phyloP scores from a whole-genome alignment of 2,329 filamentous ascomycete genomes.

The Curvularia sp. region DNA sequence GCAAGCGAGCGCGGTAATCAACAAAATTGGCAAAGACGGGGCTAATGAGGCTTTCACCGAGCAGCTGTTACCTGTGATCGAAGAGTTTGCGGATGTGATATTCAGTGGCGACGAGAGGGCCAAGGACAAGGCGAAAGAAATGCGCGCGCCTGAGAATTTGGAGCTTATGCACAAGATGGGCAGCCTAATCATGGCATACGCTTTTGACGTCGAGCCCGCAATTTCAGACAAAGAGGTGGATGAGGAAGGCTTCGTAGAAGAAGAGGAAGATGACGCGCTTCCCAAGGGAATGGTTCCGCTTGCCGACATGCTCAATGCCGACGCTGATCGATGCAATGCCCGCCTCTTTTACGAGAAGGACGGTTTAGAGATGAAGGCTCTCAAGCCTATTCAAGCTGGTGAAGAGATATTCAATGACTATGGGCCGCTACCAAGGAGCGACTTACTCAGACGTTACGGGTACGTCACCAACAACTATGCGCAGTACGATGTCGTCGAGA shows the following conservation, averaged over 20 bases:
- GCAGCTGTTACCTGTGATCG: slow-evolving; percentile 62
- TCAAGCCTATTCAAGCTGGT: slow-evolving; percentile 71
- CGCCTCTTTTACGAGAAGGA: slow-evolving; percentile 67
- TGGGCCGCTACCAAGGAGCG: slow-evolving; percentile 80
- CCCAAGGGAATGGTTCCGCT: slow-evolving; percentile 88
- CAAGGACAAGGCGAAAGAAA: slow-evolving; percentile 48
- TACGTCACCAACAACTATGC: slow-evolving; percentile 82
- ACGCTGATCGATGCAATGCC: slow-evolving; percentile 80
- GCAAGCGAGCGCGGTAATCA: slow-evolving; percentile 76
- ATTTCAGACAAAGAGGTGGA: slow-evolving; percentile 59
- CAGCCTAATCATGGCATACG: slow-evolving; percentile 89
- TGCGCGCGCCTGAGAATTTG: slow-evolving; percentile 58
- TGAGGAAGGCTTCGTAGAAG: slow-evolving; percentile 59
- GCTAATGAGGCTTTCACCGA: slow-evolving; percentile 74
- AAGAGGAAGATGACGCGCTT: slow-evolving; percentile 57
- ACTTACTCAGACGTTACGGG: slow-evolving; percentile 83
- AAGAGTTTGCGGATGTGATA: slow-evolving; percentile 47
- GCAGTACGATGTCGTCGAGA: slow-evolving; percentile 82
- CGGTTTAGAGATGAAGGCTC: slow-evolving; percentile 72
- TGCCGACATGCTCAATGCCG: slow-evolving; percentile 88
- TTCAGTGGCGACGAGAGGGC: slow-evolving; percentile 48
- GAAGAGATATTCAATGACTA: slow-evolving; percentile 90
- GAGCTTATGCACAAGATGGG: slow-evolving; percentile 78
- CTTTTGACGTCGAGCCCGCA: slow-evolving; percentile 75
- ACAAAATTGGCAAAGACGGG: slow-evolving; percentile 75